These are phyloP conservation scores for Tetradesmus obliquus DNA, from an alignment of 139 green algal species.

Conservation along the genomic window DNA sequence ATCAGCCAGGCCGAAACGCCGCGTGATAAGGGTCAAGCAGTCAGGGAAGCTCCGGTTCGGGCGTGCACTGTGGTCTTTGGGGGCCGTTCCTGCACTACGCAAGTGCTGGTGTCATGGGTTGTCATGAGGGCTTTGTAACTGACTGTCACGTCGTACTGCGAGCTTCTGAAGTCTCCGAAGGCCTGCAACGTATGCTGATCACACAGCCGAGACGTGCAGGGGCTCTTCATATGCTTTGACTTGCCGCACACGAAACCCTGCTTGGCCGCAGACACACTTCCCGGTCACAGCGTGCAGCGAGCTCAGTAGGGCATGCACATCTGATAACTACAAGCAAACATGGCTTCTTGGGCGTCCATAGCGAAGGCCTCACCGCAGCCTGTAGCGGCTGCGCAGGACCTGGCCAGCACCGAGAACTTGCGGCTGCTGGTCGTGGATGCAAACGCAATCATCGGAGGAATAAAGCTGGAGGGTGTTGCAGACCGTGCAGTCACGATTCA, in stretches of 20 bases:
- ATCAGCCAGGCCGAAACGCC: too few relatives aligned
- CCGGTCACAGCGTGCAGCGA: neutral
- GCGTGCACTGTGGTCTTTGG: too few relatives aligned
- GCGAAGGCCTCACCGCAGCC: slow-evolving; percentile 32
- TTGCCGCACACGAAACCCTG: neutral
- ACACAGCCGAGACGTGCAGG: too few relatives aligned
- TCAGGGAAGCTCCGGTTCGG: too few relatives aligned
- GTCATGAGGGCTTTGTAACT: neutral
- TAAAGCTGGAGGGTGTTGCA: slow-evolving; percentile 65
- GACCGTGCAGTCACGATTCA: slow-evolving; percentile 78
- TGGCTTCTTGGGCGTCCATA: slow-evolving; percentile 43
- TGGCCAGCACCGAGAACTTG: slow-evolving; percentile 1
- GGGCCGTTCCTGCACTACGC: neutral
- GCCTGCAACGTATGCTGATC: too few relatives aligned
- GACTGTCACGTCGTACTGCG: neutral
- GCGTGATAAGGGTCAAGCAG: too few relatives aligned
- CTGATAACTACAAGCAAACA: neutral
- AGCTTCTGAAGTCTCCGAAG: neutral
- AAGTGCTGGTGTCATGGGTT: neutral
- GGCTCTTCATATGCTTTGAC: neutral
- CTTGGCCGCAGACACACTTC: neutral
- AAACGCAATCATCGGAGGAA: slow-evolving; percentile 89
- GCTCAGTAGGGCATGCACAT: neutral
- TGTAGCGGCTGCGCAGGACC: neutral
- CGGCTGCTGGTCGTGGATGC: slow-evolving; percentile 80